phyloP scores from a whole-genome alignment of 495 filamentous ascomycete species.

The Penicillium roqueforti region DNA sequence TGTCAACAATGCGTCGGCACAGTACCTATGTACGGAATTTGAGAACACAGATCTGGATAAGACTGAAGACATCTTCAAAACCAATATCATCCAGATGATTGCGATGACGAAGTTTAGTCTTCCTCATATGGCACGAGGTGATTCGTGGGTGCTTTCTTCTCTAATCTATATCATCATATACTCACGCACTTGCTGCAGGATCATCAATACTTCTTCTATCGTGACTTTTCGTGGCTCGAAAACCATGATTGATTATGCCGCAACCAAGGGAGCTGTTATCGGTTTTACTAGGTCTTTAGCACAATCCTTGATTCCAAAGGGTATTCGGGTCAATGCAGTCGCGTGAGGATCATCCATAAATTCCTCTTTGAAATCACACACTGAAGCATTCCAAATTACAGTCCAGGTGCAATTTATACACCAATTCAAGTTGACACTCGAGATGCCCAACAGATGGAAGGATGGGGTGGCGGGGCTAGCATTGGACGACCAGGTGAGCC shows the following conservation, averaged over 20 bases:
- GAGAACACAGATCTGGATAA: conserved; percentile 48
- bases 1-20: conserved; percentile 60
- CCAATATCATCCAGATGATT: conserved; percentile 60
- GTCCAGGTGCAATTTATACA: conserved; percentile 56
- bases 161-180: not conserved
- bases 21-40: conserved; percentile 50
- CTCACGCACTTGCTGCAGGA: conserved; percentile 30
- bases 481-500: conserved; percentile 56
- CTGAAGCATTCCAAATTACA: conserved; percentile 7
- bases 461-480: conserved; percentile 33
- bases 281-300: conserved; percentile 56
- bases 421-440: conserved; percentile 53
- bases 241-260: conserved; percentile 54
- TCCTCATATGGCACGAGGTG: conserved; percentile 52
- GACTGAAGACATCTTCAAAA: conserved; percentile 51
- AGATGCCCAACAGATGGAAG: conserved; percentile 49
- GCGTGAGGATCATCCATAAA: conserved; percentile 35
- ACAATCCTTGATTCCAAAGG: conserved; percentile 51
- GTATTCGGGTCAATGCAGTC: conserved; percentile 61
- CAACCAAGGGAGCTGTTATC: conserved; percentile 60
- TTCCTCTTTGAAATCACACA: not conserved
- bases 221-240: conserved; percentile 52
- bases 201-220: conserved; percentile 58
- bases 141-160: conserved; percentile 23
- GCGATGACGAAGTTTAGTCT: conserved; percentile 58